Conservation (phyloP, 139 green algal species). For the Chlorella sorokiniana region DNA sequence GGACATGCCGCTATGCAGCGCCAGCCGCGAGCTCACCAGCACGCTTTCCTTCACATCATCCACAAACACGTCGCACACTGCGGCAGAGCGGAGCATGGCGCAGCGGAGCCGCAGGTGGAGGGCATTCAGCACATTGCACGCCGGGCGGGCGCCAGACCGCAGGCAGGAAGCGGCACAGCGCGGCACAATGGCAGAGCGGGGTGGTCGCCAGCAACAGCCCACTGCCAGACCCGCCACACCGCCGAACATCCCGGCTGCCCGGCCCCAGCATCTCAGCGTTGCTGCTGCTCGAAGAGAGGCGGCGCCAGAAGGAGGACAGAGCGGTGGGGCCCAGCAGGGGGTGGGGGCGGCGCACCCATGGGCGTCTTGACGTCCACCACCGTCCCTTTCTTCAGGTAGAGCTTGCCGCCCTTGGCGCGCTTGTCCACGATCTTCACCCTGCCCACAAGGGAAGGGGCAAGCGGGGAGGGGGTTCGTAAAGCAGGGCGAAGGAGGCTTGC, state of each 20-base stretch:
- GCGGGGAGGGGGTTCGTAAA: background rate
- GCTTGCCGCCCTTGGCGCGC: constrained; percentile 48
- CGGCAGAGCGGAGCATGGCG: background rate
- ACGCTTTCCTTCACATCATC: constrained; percentile 56
- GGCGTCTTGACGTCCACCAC: constrained; percentile 75
- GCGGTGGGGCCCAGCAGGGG: background rate
- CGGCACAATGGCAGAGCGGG: no score
- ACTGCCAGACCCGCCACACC: no score
- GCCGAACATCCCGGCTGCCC: background rate
- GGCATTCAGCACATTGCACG: no score
- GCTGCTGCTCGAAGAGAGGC: no score
- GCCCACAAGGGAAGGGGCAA: background rate
- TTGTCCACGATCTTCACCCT: constrained; percentile 75
- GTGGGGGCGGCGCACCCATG: background rate
- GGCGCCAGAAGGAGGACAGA: background rate
- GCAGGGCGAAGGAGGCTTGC: background rate
- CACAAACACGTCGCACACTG: constrained; percentile 65
- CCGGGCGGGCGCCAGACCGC: no score
- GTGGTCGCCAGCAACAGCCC: no score
- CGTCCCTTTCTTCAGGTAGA: constrained; percentile 81
- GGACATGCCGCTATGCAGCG: background rate
- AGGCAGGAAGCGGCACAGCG: no score
- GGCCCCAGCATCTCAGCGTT: background rate
- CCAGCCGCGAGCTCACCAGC: constrained; percentile 20
- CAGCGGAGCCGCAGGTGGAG: background rate